Percentiles rank a stretch among this genome's conserved stretches.
These are phyloP conservation scores for Aspergillus transmontanensis DNA, from an alignment of 2,329 filamentous ascomycete species.

Conservation along the genomic window DNA sequence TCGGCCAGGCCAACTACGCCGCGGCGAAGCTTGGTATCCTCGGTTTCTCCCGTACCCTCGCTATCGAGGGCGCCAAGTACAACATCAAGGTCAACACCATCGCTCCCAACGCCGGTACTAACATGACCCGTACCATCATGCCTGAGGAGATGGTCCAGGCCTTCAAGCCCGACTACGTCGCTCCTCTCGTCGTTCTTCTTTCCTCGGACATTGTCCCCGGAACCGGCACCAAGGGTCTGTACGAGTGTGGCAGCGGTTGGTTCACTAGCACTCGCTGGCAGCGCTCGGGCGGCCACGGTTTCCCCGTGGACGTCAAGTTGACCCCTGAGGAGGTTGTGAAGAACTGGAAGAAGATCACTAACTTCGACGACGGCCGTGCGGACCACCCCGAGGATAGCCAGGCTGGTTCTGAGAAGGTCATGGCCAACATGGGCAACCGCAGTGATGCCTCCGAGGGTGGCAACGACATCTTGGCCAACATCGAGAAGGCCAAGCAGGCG, in stretches of 20 bases:
- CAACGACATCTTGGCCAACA: conserved; percentile 71
- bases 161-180: conserved; percentile 98
- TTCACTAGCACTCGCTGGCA: conserved; percentile 92
- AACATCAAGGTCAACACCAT: conserved; percentile 99
- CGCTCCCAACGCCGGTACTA: conserved; percentile 93
- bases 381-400: conserved; percentile 81
- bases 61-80: conserved; percentile 91
- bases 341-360: conserved; percentile 75
- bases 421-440: conserved; percentile 84
- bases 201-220: conserved; percentile 84
- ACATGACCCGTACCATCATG: conserved; percentile 91
- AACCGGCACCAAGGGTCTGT: conserved; percentile 81
- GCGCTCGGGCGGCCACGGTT: conserved; percentile 82
- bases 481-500: conserved; percentile 72
- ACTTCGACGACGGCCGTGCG: conserved; percentile 84
- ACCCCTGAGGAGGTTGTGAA: conserved; percentile 82
- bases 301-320: conserved; percentile 81
- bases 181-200: conserved; percentile 85
- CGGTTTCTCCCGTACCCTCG: conserved; percentile 89
- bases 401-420: conserved; percentile 76
- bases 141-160: conserved; percentile 97
- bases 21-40: conserved; percentile 91
- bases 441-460: conserved; percentile 51
- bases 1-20: conserved; percentile 97
- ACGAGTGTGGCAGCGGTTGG: conserved; percentile 96